Evolutionary conservation across 1,284 basidiomycete genomes (phyloP).

Genomic region (Wallemia mellicola): DNA sequence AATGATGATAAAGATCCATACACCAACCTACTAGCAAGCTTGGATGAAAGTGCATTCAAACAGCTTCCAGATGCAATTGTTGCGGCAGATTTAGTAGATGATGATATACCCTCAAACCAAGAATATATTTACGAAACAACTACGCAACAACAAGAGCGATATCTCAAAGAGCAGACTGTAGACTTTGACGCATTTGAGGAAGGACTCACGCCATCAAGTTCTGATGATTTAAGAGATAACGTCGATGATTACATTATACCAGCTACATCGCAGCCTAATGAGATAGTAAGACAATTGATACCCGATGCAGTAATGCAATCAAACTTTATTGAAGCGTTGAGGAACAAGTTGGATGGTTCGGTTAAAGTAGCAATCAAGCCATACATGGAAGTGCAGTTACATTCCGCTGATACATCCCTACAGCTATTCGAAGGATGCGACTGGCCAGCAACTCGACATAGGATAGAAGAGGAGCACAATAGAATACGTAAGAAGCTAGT

Average conservation of each 20-base stretch:
- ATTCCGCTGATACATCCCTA: constrained; percentile 31
- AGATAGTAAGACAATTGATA: constrained; percentile 3
- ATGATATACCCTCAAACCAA: constrained; percentile 63
- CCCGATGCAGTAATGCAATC: constrained; percentile 19
- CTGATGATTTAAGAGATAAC: constrained; percentile 1
- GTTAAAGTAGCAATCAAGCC: no score
- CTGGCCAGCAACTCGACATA: constrained; percentile 54
- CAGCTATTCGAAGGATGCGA: constrained; percentile 77
- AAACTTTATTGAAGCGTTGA: not conserved
- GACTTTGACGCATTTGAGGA: constrained; percentile 14
- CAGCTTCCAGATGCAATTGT: constrained; percentile 34
- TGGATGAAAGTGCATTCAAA: constrained; percentile 64
- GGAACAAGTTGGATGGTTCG: not conserved
- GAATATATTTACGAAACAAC: constrained; percentile 65
- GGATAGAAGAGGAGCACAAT: constrained; percentile 62
- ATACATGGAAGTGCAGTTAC: constrained; percentile 21
- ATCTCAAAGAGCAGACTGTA: constrained; percentile 29
- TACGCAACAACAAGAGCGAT: constrained; percentile 28
- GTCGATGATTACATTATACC: constrained; percentile 7
- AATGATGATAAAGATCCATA: constrained; percentile 15
- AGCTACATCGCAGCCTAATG: constrained; percentile 2
- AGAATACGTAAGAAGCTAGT: constrained; percentile 58
- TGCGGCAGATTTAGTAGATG: constrained; percentile 47
- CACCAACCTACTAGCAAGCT: constrained; percentile 3
- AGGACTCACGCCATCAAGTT: not conserved